phyloP scores from a whole-genome alignment of 1,139 yeast species.

The Candida neerlandica region DNA sequence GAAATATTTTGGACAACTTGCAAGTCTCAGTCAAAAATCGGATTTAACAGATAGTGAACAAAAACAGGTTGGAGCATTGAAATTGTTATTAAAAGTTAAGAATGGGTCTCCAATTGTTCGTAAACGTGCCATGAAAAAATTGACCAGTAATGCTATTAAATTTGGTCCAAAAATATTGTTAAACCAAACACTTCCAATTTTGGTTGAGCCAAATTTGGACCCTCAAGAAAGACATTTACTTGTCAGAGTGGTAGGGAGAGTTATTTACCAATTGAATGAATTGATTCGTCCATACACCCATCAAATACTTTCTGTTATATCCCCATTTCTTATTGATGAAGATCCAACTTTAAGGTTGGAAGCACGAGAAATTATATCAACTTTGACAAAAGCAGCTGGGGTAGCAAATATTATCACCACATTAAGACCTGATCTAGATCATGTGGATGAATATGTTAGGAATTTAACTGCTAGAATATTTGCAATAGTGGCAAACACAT shows the following conservation, averaged over 20 bases:
- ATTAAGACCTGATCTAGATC: constrained; percentile 80
- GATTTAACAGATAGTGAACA: constrained; percentile 51
- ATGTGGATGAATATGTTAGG: constrained; percentile 79
- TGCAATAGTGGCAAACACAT: constrained; percentile 82
- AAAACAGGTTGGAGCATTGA: constrained; percentile 64
- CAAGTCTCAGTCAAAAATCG: constrained; percentile 36
- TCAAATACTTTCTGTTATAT: constrained; percentile 69
- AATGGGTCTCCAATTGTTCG: constrained; percentile 74
- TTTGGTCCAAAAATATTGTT: constrained; percentile 76
- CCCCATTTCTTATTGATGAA: constrained; percentile 82
- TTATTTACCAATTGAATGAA: constrained; percentile 66
- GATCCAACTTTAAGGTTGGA: constrained; percentile 73
- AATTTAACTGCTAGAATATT: constrained; percentile 77
- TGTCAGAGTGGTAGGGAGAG: constrained; percentile 73
- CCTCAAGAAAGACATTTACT: constrained; percentile 84
- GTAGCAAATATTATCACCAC: constrained; percentile 74
- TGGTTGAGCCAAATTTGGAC: constrained; percentile 72
- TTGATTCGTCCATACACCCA: constrained; percentile 73
- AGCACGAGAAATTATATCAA: constrained; percentile 78
- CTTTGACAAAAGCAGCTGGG: constrained; percentile 80
- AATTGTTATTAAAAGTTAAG: constrained; percentile 66
- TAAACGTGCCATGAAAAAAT: constrained; percentile 67
- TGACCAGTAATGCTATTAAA: constrained; percentile 63
- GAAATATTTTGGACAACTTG: constrained; percentile 68
- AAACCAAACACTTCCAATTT: constrained; percentile 68